Percentiles rank a stretch among this genome's conserved stretches.
phyloP scores from a whole-genome alignment of 352 stramenopile genomes.

The Phytopythium vexans region DNA sequence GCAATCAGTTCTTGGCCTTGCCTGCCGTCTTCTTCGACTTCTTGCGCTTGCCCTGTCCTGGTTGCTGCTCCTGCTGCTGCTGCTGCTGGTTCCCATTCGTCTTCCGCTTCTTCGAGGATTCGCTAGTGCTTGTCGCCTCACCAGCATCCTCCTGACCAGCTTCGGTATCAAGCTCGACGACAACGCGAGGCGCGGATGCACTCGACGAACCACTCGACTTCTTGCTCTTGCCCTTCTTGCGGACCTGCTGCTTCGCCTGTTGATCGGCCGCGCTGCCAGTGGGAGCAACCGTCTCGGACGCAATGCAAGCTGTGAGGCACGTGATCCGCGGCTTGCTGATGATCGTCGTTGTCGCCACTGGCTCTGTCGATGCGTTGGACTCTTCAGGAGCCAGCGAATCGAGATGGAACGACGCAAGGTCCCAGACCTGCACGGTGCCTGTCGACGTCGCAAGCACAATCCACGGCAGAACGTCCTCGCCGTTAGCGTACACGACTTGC shows the following conservation, averaged over 20 bases:
- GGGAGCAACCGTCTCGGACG: conserved; percentile 14
- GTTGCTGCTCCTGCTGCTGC: conserved; percentile 14
- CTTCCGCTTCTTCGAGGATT: conserved; percentile 10
- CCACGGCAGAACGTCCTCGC: conserved; percentile 53
- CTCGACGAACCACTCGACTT: conserved; percentile 15
- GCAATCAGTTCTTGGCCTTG: conserved; percentile 6
- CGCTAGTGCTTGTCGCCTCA: conserved; percentile 5
- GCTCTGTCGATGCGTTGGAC: conserved; percentile 49
- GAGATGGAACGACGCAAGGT: conserved; percentile 61
- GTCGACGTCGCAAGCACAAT: conserved; percentile 76
- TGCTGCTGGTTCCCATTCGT: conserved; percentile 17
- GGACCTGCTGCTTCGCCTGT: conserved; percentile 39
- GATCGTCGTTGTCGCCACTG: conserved; percentile 57
- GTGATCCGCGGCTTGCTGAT: conserved; percentile 75
- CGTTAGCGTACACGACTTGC: conserved; percentile 65
- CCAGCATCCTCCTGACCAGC: conserved; percentile 12
- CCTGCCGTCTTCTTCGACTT: conserved; percentile 20
- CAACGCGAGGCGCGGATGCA: conserved; percentile 46
- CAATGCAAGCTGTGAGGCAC: conserved; percentile 63
- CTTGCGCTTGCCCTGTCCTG: conserved; percentile 9
- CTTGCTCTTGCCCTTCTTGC: conserved; percentile 25
- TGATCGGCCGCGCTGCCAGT: conserved; percentile 9
- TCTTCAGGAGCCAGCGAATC: conserved; percentile 46
- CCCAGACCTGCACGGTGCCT: conserved; percentile 78
- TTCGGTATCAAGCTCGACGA: conserved; percentile 59